Base-by-base conservation (phyloP, 371 early-diverging fungal species). In the Mucor lusitanicus region DNA sequence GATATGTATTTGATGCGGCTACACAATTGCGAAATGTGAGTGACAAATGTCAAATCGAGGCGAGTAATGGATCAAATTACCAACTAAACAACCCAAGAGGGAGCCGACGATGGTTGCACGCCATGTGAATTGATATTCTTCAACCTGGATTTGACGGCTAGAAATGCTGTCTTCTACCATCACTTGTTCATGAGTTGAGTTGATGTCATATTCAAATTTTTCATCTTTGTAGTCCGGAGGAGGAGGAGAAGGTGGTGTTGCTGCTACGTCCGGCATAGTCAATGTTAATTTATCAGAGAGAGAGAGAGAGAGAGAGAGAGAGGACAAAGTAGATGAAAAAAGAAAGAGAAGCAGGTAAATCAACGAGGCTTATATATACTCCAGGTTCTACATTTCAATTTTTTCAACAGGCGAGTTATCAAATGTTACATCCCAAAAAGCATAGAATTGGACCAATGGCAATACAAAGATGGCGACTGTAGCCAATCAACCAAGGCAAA, bases 1-100 rank as follows among this genome's bases (percentile, higher is more conserved):
- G 83, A 61, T 91, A 92, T 67, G 89, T 79, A 75, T 92, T 92
- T 64, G 88, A 88, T 33, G 92, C 92, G 56, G 87, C 86, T 78
- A 87, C 78, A 32, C 76, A 37, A 57, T 17, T 54, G 54, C 59
- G 48, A 70, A 71, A 55, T 86, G 21, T 40, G 15, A 40, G 9
- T 27, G 11, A 21, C 17, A 25, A 42, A 27, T 35, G 37, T 37
- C 25, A 60, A 12, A 40, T 37, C 19, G 33, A 42, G n/a, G 17
- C 58, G 28, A 63, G 12, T 59, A 48, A n/a, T 28, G 33, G 48
- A 19, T 55, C 6, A 28, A 19, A 19, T 44, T 33, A 75, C 81
- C 77, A 70, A 92, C 88, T 61, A 91, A 76, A 73, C 85, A 86
- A 59, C 92, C 92, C 27, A 92, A 68, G 0, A 92, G 59, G 23